Percentiles rank a stretch among this genome's conserved stretches.
Evolutionary conservation across 495 filamentous ascomycete genomes (phyloP).

Genomic region (Diplogelasinospora grovesii): DNA sequence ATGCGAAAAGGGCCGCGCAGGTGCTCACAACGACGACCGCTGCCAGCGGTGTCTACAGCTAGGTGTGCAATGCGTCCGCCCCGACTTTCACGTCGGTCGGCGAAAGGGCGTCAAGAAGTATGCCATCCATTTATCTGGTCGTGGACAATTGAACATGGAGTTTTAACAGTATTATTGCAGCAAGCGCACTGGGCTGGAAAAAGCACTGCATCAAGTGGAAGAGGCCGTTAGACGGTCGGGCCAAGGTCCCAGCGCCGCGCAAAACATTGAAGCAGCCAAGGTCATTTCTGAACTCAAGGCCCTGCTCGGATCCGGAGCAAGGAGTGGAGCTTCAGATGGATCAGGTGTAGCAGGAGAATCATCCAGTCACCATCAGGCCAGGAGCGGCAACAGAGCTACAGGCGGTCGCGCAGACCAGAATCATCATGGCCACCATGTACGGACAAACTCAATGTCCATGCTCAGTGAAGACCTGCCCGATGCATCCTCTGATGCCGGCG

Average conservation of each 20-base stretch:
- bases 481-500: conserved; percentile 24
- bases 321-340: conserved; percentile 11
- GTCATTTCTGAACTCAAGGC: conserved; percentile 50
- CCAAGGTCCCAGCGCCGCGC: conserved; percentile 34
- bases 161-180: conserved; percentile 38
- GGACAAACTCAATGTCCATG: too few relatives aligned
- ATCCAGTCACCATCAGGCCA: conserved; percentile 12
- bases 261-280: conserved; percentile 46
- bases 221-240: conserved; percentile 61
- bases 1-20: conserved; percentile 49
- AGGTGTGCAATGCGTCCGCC: conserved; percentile 54
- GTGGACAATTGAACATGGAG: too few relatives aligned
- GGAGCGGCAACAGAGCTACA: too few relatives aligned
- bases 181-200: conserved; percentile 66
- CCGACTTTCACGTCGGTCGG: conserved; percentile 61
- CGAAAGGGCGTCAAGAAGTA: conserved; percentile 73
- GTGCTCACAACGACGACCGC: conserved; percentile 35
- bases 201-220: conserved; percentile 66
- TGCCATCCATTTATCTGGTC: conserved; percentile 20
- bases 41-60: conserved; percentile 60
- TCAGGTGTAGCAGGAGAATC: conserved; percentile 5
- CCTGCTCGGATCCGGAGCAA: conserved; percentile 43
- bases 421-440: too few relatives aligned
- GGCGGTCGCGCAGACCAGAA: too few relatives aligned
- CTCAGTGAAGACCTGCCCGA: conserved; percentile 21